phyloP scores from a whole-genome alignment of 2,329 filamentous ascomycete species.

The Pestalotiopsis sp. region DNA sequence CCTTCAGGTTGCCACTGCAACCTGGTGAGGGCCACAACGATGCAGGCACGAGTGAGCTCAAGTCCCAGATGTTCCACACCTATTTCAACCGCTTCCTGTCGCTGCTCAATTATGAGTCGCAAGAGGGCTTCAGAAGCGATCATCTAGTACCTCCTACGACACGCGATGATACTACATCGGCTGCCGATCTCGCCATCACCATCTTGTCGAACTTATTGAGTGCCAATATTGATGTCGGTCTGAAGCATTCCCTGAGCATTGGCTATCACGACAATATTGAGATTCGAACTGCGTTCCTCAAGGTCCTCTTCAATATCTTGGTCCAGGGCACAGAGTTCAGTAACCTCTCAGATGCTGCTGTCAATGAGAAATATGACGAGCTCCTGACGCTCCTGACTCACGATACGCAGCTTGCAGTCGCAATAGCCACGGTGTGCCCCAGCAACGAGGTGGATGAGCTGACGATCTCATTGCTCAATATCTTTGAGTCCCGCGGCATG shows the following conservation, averaged over 20 bases:
- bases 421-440: conserved; percentile 68
- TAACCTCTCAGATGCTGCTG: conserved; percentile 67
- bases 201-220: conserved; percentile 71
- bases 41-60: conserved; percentile 67
- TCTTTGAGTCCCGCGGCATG: conserved; percentile 69
- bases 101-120: conserved; percentile 61
- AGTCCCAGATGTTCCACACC: conserved; percentile 71
- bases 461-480: conserved; percentile 67
- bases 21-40: conserved; percentile 67
- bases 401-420: conserved; percentile 64
- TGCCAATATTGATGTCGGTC: conserved; percentile 71
- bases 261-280: conserved; percentile 73
- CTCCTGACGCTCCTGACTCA: conserved; percentile 65
- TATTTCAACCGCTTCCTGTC: conserved; percentile 73
- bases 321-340: conserved; percentile 74
- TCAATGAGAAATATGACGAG: conserved; percentile 70
- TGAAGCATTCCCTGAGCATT: conserved; percentile 71
- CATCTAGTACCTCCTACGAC: conserved; percentile 35
- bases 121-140: conserved; percentile 47
- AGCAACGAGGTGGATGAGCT: conserved; percentile 71
- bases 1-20: conserved; percentile 67
- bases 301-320: conserved; percentile 70
- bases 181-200: conserved; percentile 66
- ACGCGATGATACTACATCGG: conserved; percentile 57
- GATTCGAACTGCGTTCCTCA: conserved; percentile 71